Conservation (phyloP, 2,329 filamentous ascomycete species). For the Xenoacremonium recifei region DNA sequence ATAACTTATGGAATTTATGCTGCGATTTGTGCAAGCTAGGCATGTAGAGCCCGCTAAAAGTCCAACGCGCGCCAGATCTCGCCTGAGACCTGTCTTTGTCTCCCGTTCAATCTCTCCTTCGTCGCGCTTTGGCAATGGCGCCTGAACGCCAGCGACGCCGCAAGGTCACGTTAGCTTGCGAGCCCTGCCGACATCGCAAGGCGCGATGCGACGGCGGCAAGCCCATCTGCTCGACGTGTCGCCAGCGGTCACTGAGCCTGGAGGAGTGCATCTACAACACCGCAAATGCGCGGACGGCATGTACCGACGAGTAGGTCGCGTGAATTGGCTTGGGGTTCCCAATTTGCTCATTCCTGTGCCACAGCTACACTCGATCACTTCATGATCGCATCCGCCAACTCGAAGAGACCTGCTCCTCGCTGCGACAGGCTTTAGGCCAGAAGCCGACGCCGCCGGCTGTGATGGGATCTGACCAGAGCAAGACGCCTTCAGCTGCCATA, state of each 20-base stretch:
- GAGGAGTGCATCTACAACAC: slow-evolving; percentile 38
- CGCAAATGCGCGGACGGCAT: slow-evolving; percentile 34
- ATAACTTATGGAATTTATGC: too few species aligned
- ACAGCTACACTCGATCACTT: slow-evolving; percentile 18
- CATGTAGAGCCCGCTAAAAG: too few species aligned
- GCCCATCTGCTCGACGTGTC: slow-evolving; percentile 43
- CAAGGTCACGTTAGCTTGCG: slow-evolving; percentile 38
- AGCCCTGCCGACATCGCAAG: slow-evolving; percentile 41
- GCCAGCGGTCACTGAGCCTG: slow-evolving; percentile 29
- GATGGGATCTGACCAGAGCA: neutral
- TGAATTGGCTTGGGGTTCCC: neutral
- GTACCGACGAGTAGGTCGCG: slow-evolving; percentile 30
- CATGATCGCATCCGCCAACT: slow-evolving; percentile 28
- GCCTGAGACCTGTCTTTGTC: too few species aligned
- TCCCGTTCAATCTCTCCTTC: too few species aligned
- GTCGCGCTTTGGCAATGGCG: too few species aligned
- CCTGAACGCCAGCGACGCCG: slow-evolving; percentile 9
- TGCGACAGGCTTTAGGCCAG: neutral
- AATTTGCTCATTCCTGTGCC: neutral
- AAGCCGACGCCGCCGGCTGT: neutral
- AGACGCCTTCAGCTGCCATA: neutral
- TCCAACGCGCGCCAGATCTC: too few species aligned
- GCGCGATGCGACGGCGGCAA: slow-evolving; percentile 41
- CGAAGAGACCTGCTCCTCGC: slow-evolving; percentile 17
- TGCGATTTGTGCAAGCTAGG: too few species aligned